A percentile compares a stretch with the other conserved stretches of the same genome.
Evolutionary conservation across 257 asterid genomes (phyloP).

Genomic region (Craterostigma plantagineum): DNA sequence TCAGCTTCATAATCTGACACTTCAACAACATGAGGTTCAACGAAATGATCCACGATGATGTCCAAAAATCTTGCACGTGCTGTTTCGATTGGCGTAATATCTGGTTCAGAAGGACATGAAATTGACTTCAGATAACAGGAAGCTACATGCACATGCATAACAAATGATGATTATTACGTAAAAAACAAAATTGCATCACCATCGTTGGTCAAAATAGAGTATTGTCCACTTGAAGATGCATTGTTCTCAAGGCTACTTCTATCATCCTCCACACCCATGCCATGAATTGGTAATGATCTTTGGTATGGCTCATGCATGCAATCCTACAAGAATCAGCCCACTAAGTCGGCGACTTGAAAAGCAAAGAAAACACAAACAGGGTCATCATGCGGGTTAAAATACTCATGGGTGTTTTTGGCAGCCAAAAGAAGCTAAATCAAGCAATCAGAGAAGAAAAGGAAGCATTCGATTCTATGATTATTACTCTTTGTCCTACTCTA

Average conservation of each 20-base stretch:
- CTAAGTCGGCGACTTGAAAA: conserved; percentile 3
- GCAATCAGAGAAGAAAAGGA: too few relatives aligned
- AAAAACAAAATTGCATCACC: conserved; percentile 29
- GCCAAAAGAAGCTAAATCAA: too few relatives aligned
- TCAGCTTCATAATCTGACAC: conserved; percentile 56
- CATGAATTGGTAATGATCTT: conserved; percentile 57
- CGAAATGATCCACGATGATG: conserved; percentile 58
- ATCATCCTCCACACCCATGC: conserved; percentile 69
- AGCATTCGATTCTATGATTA: too few relatives aligned
- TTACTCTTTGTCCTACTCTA: too few relatives aligned
- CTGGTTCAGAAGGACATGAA: conserved; percentile 24
- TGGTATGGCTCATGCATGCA: conserved; percentile 70
- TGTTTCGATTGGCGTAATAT: conserved; percentile 83
- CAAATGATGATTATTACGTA: conserved; percentile 1
- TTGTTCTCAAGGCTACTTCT: conserved; percentile 58
- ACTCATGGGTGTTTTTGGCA: neutral
- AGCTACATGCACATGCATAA: neutral
- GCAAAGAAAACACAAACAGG: conserved; percentile 1
- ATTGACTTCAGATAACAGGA: too few relatives aligned
- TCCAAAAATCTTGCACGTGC: conserved; percentile 88
- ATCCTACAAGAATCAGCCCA: conserved; percentile 30
- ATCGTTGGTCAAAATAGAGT: conserved; percentile 48
- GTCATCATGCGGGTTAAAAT: neutral
- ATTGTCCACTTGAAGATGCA: conserved; percentile 48
- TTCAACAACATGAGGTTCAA: conserved; percentile 46